Conservation (phyloP, 1,139 yeast species). For the Geotrichum europaeum region DNA sequence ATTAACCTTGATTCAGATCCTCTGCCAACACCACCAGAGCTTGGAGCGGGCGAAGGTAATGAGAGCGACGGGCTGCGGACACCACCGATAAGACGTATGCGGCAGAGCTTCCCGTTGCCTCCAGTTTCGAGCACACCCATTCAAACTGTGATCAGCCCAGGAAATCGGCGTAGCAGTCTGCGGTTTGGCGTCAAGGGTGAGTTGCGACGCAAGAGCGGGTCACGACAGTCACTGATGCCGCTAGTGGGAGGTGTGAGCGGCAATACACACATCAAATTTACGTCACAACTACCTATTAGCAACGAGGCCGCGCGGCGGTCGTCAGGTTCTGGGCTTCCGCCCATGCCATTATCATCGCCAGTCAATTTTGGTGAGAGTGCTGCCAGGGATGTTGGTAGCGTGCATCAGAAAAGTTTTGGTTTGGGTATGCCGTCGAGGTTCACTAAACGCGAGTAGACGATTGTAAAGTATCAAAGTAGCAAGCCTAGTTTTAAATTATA, state of each 20-base stretch:
- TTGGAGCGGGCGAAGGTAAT: background rate
- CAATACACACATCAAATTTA: background rate
- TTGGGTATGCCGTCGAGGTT: background rate
- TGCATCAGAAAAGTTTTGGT: background rate
- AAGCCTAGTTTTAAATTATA: background rate
- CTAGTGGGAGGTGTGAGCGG: background rate
- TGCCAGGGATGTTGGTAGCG: background rate
- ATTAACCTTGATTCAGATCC: background rate
- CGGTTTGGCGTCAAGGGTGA: constrained; percentile 27
- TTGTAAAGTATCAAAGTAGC: background rate
- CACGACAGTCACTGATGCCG: background rate
- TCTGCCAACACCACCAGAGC: constrained; percentile 7
- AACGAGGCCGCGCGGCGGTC: background rate
- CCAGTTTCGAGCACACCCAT: constrained; percentile 6
- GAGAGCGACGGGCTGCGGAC: background rate
- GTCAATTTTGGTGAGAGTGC: background rate
- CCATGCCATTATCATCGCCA: background rate
- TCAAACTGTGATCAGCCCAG: constrained; percentile 4
- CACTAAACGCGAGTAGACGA: background rate
- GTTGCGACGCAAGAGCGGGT: constrained; percentile 20
- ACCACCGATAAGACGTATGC: background rate
- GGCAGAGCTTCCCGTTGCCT: background rate
- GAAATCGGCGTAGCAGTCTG: constrained; percentile 9
- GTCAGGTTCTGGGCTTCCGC: background rate
- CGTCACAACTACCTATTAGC: background rate